Evolutionary conservation across 352 stramenopile genomes (phyloP), one percentile per base, ranked within the genome.

Genomic region (Phytophthora nicotianae): DNA sequence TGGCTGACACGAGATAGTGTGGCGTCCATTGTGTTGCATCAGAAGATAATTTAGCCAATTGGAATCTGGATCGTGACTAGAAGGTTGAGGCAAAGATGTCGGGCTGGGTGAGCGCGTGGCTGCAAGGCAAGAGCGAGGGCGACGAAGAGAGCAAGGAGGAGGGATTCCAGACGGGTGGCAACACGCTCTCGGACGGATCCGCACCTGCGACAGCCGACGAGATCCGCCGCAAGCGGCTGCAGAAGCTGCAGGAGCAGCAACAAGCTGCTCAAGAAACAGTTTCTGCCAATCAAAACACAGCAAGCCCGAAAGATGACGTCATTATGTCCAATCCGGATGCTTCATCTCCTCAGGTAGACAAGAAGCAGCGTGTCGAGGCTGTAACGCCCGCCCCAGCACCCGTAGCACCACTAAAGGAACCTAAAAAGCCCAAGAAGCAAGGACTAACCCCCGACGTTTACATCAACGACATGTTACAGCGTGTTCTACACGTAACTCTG

Each of bases 391-490:
- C 27, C 11, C 8, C 38, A 26, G 20, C 45, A 0, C 29, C 60
- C 17, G 27, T 32, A 9, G 26, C 63, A 24, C 38, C 50, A 0
- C 51, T 33, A 8, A 58, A 48, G 26, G 76, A 83, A 38, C 32
- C 49, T 29, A 77, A 82, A 59, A 73, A 73, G 58, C 54, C 70
- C 47, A 68, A 76, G 47, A 76, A 69, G 48, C 71, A 75, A 32
- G 67, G 63, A 4, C 42, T 66, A 8, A 70, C 65, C 40, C 71
- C 74, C 6, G 74, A 77, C n/a, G 60, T 69, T 55, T 89, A 89
- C 63, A 60, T 89, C 29, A 93, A 91, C 64, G 82, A 95, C 53
- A 82, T 91, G 72, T 65, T 91, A 21, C 77, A 91, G 66, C 83
- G 85, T 17, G 68, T 83, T 5, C 66, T 91, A 47, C 80, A 75